Percentiles rank a stretch among this genome's conserved stretches.
Evolutionary conservation across 495 filamentous ascomycete genomes (phyloP).

Genomic region (Neurospora intermedia): DNA sequence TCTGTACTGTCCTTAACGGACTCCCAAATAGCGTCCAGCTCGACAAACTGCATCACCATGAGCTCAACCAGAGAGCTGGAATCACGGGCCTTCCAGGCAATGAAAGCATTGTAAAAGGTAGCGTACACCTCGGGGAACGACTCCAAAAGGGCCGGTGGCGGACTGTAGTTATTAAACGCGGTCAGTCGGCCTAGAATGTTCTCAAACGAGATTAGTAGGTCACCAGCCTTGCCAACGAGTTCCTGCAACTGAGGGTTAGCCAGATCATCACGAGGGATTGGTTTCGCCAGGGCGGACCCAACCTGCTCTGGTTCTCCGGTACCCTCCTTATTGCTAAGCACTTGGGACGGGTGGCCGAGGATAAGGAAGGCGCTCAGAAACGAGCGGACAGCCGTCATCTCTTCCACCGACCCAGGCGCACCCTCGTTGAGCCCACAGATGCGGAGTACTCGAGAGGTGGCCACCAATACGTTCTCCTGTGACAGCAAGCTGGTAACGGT

Average conservation of each 20-base stretch:
- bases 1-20: slow-evolving; percentile 85
- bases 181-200: slow-evolving; percentile 53
- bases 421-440: slow-evolving; percentile 68
- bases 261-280: slow-evolving; percentile 39
- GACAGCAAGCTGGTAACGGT: slow-evolving; percentile 68
- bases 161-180: slow-evolving; percentile 40
- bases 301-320: slow-evolving; percentile 63
- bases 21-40: slow-evolving; percentile 92
- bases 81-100: slow-evolving; percentile 90
- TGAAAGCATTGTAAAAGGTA: slow-evolving; percentile 82
- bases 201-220: slow-evolving; percentile 75
- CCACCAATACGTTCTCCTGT: slow-evolving; percentile 56
- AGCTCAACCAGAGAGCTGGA: slow-evolving; percentile 81
- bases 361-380: slow-evolving; percentile 92
- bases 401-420: slow-evolving; percentile 54
- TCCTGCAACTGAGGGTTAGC: slow-evolving; percentile 56
- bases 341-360: slow-evolving; percentile 81
- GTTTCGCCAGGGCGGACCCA: slow-evolving; percentile 30
- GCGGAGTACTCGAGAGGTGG: slow-evolving; percentile 61
- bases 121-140: slow-evolving; percentile 60
- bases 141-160: slow-evolving; percentile 49
- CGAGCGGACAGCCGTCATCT: slow-evolving; percentile 71
- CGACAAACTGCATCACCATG: slow-evolving; percentile 92
- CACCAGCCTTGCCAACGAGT: slow-evolving; percentile 76
- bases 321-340: slow-evolving; percentile 73